Conservation (phyloP, 176 grass and related monocot species). For the Raddia guianensis region DNA sequence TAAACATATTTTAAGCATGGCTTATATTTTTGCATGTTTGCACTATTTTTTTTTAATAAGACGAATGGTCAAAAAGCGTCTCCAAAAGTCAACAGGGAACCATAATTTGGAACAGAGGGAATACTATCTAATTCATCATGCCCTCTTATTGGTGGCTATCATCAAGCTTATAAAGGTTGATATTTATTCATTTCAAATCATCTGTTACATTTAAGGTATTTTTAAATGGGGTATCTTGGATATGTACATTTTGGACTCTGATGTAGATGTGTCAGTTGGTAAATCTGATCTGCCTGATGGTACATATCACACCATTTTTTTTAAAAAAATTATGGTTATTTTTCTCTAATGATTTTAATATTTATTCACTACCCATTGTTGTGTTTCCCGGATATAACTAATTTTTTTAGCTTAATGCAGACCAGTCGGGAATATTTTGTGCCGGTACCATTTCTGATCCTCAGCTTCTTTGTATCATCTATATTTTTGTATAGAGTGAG, state of each 20-base stretch:
- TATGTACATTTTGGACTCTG: background rate
- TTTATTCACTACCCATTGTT: slow-evolving; percentile 16
- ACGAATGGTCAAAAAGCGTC: too few species aligned
- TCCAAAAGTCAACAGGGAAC: too few species aligned
- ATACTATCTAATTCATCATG: slow-evolving; percentile 8
- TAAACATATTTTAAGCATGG: too few species aligned
- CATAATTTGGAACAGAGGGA: too few species aligned
- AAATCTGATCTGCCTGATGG: slow-evolving; percentile 1
- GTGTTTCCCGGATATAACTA: slow-evolving; percentile 31
- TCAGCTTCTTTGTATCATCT: slow-evolving; percentile 30
- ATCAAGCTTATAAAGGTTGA: background rate
- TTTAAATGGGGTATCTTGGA: background rate
- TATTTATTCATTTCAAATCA: slow-evolving; percentile 21
- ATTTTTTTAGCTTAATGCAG: slow-evolving; percentile 51
- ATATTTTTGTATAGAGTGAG: slow-evolving; percentile 21
- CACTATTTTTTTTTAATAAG: too few species aligned
- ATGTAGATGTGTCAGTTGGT: slow-evolving; percentile 3
- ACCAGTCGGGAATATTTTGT: slow-evolving; percentile 46
- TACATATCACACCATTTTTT: slow-evolving; percentile 12
- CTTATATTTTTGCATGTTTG: too few species aligned
- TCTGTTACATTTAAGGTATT: slow-evolving; percentile 15
- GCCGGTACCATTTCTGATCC: slow-evolving; percentile 37
- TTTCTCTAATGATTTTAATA: slow-evolving; percentile 23
- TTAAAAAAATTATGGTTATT: background rate
- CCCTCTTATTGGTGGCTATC: slow-evolving; percentile 15